phyloP scores from a whole-genome alignment of 78 protist species.

The Guillardia theta region DNA sequence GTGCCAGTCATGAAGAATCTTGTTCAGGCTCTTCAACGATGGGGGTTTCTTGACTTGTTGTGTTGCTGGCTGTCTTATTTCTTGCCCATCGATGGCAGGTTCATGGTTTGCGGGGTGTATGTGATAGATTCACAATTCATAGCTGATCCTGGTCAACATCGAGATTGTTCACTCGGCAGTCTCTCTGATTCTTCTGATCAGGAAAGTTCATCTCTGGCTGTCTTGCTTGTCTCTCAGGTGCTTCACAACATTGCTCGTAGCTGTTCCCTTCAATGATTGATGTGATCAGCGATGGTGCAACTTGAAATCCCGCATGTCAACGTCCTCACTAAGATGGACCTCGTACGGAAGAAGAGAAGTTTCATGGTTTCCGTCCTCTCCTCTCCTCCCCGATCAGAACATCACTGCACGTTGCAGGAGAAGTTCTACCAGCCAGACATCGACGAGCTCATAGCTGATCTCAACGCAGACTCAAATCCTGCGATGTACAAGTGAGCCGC shows the following conservation, averaged over 20 bases:
- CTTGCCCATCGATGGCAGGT: constrained; percentile 38
- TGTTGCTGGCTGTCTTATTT: not conserved
- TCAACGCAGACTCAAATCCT: not conserved
- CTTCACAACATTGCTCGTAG: too few relatives aligned
- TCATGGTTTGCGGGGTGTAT: constrained; percentile 70
- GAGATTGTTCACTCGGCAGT: too few relatives aligned
- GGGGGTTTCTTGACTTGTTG: not conserved
- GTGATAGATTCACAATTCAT: constrained; percentile 81
- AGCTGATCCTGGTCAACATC: too few relatives aligned
- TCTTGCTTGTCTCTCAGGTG: constrained; percentile 78
- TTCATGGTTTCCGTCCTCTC: not conserved
- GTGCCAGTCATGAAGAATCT: constrained; percentile 77
- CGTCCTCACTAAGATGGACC: constrained; percentile 87
- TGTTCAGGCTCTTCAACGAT: constrained; percentile 5
- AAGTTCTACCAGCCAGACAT: not conserved
- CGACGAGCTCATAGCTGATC: not conserved
- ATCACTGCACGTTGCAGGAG: not conserved
- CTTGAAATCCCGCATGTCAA: constrained; percentile 5
- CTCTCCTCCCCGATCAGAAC: not conserved
- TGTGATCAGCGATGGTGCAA: not conserved
- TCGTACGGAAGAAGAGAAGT: constrained; percentile 38
- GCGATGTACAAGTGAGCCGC: too few relatives aligned
- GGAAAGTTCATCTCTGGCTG: too few relatives aligned
- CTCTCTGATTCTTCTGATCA: too few relatives aligned
- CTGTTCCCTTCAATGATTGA: too few relatives aligned